Percentiles rank a stretch among this genome's conserved stretches.
phyloP scores from a whole-genome alignment of 306 rosid genomes.

The Corylus americana region DNA sequence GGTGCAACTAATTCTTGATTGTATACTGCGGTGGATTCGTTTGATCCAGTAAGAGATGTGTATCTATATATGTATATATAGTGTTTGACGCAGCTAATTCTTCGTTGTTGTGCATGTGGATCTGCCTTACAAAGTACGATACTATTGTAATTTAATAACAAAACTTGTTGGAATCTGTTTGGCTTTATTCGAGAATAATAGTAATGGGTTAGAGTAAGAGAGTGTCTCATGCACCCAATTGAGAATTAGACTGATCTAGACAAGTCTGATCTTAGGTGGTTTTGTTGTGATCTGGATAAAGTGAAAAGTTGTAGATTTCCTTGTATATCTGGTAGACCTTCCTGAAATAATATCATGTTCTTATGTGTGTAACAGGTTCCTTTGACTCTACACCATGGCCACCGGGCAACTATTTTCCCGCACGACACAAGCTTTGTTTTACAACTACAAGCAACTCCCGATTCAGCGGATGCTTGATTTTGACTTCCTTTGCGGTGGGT shows the following conservation, averaged over 20 bases:
- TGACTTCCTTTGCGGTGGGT: slow-evolving; percentile 96
- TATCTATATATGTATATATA: too few species aligned
- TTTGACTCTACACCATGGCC: slow-evolving; percentile 59
- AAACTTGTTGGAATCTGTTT: background rate
- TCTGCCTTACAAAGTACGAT: slow-evolving; percentile 17
- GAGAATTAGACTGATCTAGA: background rate
- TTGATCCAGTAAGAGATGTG: too few species aligned
- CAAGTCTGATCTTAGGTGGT: background rate
- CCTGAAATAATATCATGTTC: background rate
- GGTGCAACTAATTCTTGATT: background rate
- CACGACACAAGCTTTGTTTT: slow-evolving; percentile 89
- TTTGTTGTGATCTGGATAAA: background rate
- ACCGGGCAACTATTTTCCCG: slow-evolving; percentile 95
- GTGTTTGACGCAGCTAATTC: background rate
- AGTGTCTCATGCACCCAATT: background rate
- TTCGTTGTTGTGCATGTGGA: background rate
- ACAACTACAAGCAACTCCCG: slow-evolving; percentile 98
- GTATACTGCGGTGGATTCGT: slow-evolving; percentile 18
- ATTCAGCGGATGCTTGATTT: slow-evolving; percentile 99
- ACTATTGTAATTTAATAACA: background rate
- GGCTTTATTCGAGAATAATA: background rate
- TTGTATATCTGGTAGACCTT: background rate
- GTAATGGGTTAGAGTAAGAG: background rate
- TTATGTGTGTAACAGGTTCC: slow-evolving; percentile 42
- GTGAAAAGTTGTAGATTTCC: background rate